Evolutionary conservation across 2,329 filamentous ascomycete species (phyloP), one percentile per base, ranked within the genome.

Genomic region (Xylaria sp.): DNA sequence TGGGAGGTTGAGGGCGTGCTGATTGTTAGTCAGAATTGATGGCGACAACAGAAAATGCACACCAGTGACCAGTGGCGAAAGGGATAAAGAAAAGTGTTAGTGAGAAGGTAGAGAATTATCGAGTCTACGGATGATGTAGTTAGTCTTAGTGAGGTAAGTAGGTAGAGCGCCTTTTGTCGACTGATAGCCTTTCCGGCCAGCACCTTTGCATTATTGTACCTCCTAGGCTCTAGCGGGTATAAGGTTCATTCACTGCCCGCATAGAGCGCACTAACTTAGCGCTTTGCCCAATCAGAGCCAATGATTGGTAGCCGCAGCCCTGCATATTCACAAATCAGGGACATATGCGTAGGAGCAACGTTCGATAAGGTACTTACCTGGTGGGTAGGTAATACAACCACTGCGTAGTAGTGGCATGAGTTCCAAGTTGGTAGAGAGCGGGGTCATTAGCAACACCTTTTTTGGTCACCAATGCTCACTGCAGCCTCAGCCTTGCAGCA

Each of bases 221-320:
- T 10, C 2, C 4, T 39, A 39, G 36, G 29, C 7, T 31, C 4
- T 31, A 31, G 29, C 29, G 29, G 29, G 29, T 7, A 20, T 2
- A 51, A 31, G 38, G 38, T 49, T 50, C 44, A 42, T 63, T 33
- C 29, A 29, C 31, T 59, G 45, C 44, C 20, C 44, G 50, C 36
- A 54, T 45, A n/a, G n/a, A n/a, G n/a, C n/a, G 20, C 50, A 51
- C 50, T 60, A 64, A 51, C 42, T 11, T 3, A 20, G 15, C 4
- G 27, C 22, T 20, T 20, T 33, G 27, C 29, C 65, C 65, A 67
- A 60, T 67, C 20, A 64, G 53, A 51, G 3, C 31, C 11, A 1
- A 27, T n/a, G 51, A 51, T 61, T 61, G 42, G 50, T 6, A 36
- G 27, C 33, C 17, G 22, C 29, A 36, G 49, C 49, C 55, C 60